Percentiles rank a stretch among this genome's conserved stretches.
Evolutionary conservation across 2,329 filamentous ascomycete genomes (phyloP).

Genomic region (Talaromyces sp.): DNA sequence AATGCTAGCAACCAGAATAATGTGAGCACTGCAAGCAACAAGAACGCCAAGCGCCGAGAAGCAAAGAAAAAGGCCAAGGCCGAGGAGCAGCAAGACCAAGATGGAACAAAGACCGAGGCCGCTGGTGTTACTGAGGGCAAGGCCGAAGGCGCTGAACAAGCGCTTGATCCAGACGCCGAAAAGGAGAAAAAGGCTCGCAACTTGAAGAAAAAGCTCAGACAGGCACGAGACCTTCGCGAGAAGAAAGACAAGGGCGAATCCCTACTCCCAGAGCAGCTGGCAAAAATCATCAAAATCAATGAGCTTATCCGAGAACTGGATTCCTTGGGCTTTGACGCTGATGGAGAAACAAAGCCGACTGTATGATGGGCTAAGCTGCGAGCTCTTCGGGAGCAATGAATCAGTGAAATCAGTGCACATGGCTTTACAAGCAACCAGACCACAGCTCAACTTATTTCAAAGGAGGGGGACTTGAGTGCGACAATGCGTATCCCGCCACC

Average conservation of each 20-base stretch:
- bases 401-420: background rate
- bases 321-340: slow-evolving; percentile 72
- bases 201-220: slow-evolving; percentile 88
- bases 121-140: background rate
- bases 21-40: slow-evolving; percentile 58
- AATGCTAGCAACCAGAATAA: slow-evolving; percentile 45
- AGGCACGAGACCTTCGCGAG: slow-evolving; percentile 81
- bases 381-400: background rate
- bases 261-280: slow-evolving; percentile 87
- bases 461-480: background rate
- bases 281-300: slow-evolving; percentile 95
- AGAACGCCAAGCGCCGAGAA: slow-evolving; percentile 78
- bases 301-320: slow-evolving; percentile 88
- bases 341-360: slow-evolving; percentile 55
- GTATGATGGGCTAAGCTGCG: background rate
- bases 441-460: background rate
- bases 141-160: slow-evolving; percentile 12
- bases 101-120: slow-evolving; percentile 19
- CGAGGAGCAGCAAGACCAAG: slow-evolving; percentile 18
- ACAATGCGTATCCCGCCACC: background rate
- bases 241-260: slow-evolving; percentile 85
- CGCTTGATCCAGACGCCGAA: slow-evolving; percentile 64
- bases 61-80: slow-evolving; percentile 56
- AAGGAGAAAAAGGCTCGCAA: slow-evolving; percentile 90
- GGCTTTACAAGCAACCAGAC: background rate